Evolutionary conservation across 345 rosid species (phyloP), one percentile per base, ranked within the genome.

Genomic region (Mangifera indica): DNA sequence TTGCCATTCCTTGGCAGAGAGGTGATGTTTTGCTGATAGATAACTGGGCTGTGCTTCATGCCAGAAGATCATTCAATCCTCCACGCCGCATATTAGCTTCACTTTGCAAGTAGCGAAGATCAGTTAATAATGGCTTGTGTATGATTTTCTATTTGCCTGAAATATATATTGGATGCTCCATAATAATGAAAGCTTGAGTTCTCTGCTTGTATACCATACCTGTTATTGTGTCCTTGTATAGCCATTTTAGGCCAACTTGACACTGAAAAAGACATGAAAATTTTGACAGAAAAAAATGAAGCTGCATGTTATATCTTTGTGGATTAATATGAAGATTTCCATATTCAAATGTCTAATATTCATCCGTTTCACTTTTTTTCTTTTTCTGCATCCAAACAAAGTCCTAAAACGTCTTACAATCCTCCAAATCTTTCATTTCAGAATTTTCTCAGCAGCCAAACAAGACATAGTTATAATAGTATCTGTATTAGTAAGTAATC

Each of bases 61-160:
- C 97, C 57, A 85, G 97, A 12, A 82, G 87, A 74, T 76, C 97
- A 0, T 94, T 89, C 52, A 63, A 67, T 37, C 90, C 90, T n/a
- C 98, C 97, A 48, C 91, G 97, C 10, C 87, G 93, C 0, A 80
- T 90, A 8, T 77, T 95, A 15, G 98, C 98, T 71, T 92, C 98
- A 14, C 97, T 92, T 62, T 88, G 96, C 86, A 92, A 86, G 78
- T 92, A 82, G 72, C 57, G 24, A 17, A 20, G 14, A 10, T 22
- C 10, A 12, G 10, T 8, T 7, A 2, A 21, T 53, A 7, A 59
- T 11, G 0, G 13, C 69, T 56, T 4, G 10, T 37, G 11, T 22
- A 40, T 52, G 58, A 66, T 57, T 48, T 34, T 48, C 52, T 13
- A 2, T 48, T 0, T 58, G 46, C 12, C 26, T 58, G 45, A 20